A percentile compares a stretch with the other conserved stretches of the same genome.
phyloP scores from a whole-genome alignment of 148 eudicot species.

The Heliamphora exappendiculata region DNA sequence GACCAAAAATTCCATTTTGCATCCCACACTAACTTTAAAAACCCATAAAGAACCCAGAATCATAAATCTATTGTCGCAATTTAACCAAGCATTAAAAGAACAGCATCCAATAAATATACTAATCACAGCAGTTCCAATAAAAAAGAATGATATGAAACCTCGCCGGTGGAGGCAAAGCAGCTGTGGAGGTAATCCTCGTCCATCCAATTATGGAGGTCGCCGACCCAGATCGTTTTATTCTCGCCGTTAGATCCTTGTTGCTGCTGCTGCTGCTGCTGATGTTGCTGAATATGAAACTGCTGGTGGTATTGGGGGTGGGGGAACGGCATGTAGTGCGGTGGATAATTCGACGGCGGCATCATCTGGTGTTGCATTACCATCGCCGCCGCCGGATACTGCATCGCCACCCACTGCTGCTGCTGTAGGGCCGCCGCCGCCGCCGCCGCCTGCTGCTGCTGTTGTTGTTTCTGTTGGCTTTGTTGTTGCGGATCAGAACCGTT shows the following conservation, averaged over 20 bases:
- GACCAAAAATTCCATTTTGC: too few species aligned
- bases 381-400: constrained; percentile 85
- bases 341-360: constrained; percentile 64
- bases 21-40: too few species aligned
- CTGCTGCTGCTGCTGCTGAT: constrained; percentile 20
- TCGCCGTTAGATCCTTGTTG: constrained; percentile 43
- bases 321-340: constrained; percentile 72
- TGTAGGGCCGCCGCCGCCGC: constrained; percentile 13
- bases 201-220: constrained; percentile 88
- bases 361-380: constrained; percentile 82
- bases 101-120: too few species aligned
- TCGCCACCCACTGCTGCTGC: constrained; percentile 48
- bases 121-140: not conserved
- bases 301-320: constrained; percentile 39
- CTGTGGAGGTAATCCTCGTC: constrained; percentile 75
- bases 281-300: constrained; percentile 15
- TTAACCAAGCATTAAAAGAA: too few species aligned
- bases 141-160: constrained; percentile 25
- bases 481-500: constrained; percentile 18
- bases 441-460: too few species aligned
- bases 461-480: constrained; percentile 7
- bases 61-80: too few species aligned
- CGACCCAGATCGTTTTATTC: constrained; percentile 87
- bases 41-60: too few species aligned
- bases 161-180: constrained; percentile 71